These are phyloP conservation scores for Coniochaeta ligniaria DNA, from an alignment of 2,329 filamentous ascomycete species.

Conservation along the genomic window DNA sequence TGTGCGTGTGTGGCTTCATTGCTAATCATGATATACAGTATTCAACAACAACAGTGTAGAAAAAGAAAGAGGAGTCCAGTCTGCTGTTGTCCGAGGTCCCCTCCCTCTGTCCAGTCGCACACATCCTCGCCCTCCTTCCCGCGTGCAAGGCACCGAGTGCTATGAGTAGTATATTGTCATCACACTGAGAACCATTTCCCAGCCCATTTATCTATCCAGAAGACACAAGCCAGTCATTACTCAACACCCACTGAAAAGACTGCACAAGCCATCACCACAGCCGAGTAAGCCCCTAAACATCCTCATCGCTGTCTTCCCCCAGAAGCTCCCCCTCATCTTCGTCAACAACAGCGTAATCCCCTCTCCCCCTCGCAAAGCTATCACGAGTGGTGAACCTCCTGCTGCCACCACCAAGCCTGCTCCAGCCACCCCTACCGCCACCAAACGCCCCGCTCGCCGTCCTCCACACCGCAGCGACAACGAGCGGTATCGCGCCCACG, in stretches of 20 bases:
- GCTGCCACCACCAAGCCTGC: slow-evolving; percentile 46
- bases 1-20: not conserved
- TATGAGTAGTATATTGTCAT: not conserved
- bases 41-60: not conserved
- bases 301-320: slow-evolving; percentile 89
- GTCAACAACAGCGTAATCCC: slow-evolving; percentile 84
- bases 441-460: slow-evolving; percentile 38
- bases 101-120: not conserved
- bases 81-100: not conserved
- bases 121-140: not conserved
- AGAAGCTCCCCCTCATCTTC: slow-evolving; percentile 92
- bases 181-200: not conserved
- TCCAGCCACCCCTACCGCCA: slow-evolving; percentile 29
- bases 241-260: not conserved
- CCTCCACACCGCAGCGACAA: slow-evolving; percentile 60
- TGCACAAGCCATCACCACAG: not conserved
- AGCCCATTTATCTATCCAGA: not conserved
- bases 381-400: slow-evolving; percentile 79
- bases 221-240: not conserved
- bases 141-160: not conserved
- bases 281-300: slow-evolving; percentile 42
- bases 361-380: slow-evolving; percentile 78
- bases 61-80: not conserved
- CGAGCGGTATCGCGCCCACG: slow-evolving; percentile 57
- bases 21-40: not conserved